A percentile compares a stretch with the other conserved stretches of the same genome.
Evolutionary conservation across 31 red algal genomes (phyloP).

Genomic region (Porphyra umbilicalis): DNA sequence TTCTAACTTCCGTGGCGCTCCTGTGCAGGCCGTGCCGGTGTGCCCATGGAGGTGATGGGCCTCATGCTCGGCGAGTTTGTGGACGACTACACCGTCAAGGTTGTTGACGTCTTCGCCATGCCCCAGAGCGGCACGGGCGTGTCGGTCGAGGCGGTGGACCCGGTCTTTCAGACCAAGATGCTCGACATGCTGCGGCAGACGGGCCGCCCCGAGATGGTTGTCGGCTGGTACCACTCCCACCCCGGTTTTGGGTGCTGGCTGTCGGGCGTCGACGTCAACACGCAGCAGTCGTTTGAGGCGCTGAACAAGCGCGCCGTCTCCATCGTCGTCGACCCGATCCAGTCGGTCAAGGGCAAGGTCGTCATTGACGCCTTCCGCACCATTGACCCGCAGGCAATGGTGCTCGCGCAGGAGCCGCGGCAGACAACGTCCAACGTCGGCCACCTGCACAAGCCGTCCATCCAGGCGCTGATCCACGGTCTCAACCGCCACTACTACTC

Average conservation of each 20-base stretch:
- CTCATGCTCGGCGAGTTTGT: constrained; percentile 99
- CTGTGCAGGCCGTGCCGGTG: constrained; percentile 68
- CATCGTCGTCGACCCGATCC: constrained; percentile 98
- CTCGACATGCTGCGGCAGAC: constrained; percentile 98
- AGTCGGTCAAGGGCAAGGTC: constrained; percentile 97
- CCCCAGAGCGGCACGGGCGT: constrained; percentile 97
- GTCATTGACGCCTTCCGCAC: constrained; percentile 97
- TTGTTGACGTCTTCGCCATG: constrained; percentile 99
- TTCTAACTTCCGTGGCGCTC: too few species aligned
- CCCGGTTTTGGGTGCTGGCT: constrained; percentile 99
- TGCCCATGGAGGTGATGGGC: constrained; percentile 99
- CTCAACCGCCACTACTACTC: constrained; percentile 99
- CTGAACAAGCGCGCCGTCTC: constrained; percentile 92
- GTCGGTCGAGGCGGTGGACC: constrained; percentile 95
- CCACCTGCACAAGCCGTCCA: constrained; percentile 95
- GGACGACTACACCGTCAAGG: constrained; percentile 99
- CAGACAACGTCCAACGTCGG: constrained; percentile 98
- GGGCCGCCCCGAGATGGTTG: constrained; percentile 97
- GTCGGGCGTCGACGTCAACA: constrained; percentile 98
- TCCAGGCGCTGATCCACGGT: constrained; percentile 98
- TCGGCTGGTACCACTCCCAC: constrained; percentile 99
- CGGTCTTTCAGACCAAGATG: constrained; percentile 99
- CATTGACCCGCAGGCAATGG: constrained; percentile 87
- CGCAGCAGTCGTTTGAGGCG: constrained; percentile 97
- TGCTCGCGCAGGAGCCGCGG: constrained; percentile 90